Evolutionary conservation across 257 asterid species (phyloP).

Genomic region (Cordia subcordata): DNA sequence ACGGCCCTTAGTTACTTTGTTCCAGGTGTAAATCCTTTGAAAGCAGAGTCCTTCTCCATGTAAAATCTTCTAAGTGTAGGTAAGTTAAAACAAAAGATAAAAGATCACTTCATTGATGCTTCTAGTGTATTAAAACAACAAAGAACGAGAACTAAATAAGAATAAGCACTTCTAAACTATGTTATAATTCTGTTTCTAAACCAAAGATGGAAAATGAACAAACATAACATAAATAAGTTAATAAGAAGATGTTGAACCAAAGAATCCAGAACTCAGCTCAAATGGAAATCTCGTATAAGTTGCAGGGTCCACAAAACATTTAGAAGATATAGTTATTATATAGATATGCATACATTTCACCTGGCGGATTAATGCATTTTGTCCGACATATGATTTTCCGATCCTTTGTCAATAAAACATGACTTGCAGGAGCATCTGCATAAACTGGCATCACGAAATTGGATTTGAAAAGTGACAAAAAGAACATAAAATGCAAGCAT

Average conservation of each 20-base stretch:
- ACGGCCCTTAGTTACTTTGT: too few species aligned
- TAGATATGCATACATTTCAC: slow-evolving; percentile 38
- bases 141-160: too few species aligned
- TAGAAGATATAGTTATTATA: slow-evolving; percentile 6
- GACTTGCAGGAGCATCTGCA: slow-evolving; percentile 35
- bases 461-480: not conserved
- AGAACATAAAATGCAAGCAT: not conserved
- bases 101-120: too few species aligned
- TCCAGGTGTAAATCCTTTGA: too few species aligned
- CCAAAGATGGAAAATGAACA: too few species aligned
- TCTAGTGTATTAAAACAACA: too few species aligned
- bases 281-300: slow-evolving; percentile 1
- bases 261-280: not conserved
- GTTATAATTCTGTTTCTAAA: too few species aligned
- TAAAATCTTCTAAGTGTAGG: too few species aligned
- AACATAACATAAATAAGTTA: not conserved
- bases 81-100: too few species aligned
- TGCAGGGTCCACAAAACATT: not conserved
- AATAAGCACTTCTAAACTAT: too few species aligned
- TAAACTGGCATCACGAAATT: slow-evolving; percentile 4
- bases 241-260: not conserved
- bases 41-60: too few species aligned
- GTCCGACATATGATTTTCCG: slow-evolving; percentile 37
- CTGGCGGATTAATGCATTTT: slow-evolving; percentile 43
- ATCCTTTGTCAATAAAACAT: slow-evolving; percentile 44